Evolutionary conservation across 2,329 filamentous ascomycete species (phyloP).

Genomic region (Colletotrichum acutatum): DNA sequence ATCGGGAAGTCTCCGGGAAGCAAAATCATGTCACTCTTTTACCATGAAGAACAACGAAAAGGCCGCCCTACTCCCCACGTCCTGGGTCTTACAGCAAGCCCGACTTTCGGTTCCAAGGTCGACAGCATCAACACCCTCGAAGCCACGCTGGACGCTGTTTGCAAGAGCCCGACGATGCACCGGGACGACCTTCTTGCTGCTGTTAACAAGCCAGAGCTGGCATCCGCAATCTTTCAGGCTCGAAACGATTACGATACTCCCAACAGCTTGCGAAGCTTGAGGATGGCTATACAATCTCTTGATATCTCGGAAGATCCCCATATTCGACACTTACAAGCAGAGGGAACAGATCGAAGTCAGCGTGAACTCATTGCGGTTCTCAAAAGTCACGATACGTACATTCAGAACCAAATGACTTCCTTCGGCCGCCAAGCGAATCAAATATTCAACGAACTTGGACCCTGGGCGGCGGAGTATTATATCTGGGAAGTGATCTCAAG

Average conservation of each 20-base stretch:
- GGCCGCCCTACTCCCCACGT: slow-evolving; percentile 68
- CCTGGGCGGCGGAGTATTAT: slow-evolving; percentile 77
- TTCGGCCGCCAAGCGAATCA: slow-evolving; percentile 62
- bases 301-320: slow-evolving; percentile 72
- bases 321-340: slow-evolving; percentile 57
- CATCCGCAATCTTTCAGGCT: slow-evolving; percentile 45
- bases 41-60: slow-evolving; percentile 60
- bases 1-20: slow-evolving; percentile 71
- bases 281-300: slow-evolving; percentile 52
- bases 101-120: slow-evolving; percentile 70
- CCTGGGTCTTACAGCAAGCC: slow-evolving; percentile 84
- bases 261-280: slow-evolving; percentile 56
- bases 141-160: slow-evolving; percentile 74
- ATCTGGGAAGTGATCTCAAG: slow-evolving; percentile 60
- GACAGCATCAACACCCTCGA: slow-evolving; percentile 72
- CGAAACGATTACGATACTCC: slow-evolving; percentile 39
- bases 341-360: slow-evolving; percentile 53
- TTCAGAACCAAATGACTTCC: slow-evolving; percentile 64
- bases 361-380: slow-evolving; percentile 52
- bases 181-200: slow-evolving; percentile 75
- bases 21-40: slow-evolving; percentile 79
- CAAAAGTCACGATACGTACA: slow-evolving; percentile 59
- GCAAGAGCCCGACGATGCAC: slow-evolving; percentile 75
- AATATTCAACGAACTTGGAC: slow-evolving; percentile 69
- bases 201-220: slow-evolving; percentile 73